These are phyloP conservation scores for Synchytrium microbalum DNA, from an alignment of 371 early-diverging fungal species.

Conservation along the genomic window DNA sequence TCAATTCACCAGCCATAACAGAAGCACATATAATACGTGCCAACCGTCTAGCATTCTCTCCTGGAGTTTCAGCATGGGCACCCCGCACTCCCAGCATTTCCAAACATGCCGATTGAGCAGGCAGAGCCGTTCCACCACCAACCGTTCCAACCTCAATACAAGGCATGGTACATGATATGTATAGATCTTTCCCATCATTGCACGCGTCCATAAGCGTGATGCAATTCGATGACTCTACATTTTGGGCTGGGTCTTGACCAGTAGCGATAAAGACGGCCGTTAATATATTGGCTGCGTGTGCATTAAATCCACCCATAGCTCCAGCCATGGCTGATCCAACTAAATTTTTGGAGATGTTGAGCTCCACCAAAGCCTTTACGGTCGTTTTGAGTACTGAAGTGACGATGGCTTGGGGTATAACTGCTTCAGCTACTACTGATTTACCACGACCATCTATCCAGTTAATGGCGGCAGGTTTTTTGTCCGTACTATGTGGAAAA, in stretches of 20 bases:
- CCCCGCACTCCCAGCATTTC: slow-evolving; percentile 87
- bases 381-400: slow-evolving; percentile 82
- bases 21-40: slow-evolving; percentile 86
- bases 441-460: slow-evolving; percentile 97
- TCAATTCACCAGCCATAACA: slow-evolving; percentile 96
- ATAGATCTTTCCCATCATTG: slow-evolving; percentile 66
- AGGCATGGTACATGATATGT: slow-evolving; percentile 91
- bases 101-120: slow-evolving; percentile 82
- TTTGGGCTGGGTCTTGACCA: slow-evolving; percentile 96
- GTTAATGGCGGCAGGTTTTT: slow-evolving; percentile 95
- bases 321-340: slow-evolving; percentile 95
- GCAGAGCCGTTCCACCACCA: slow-evolving; percentile 89
- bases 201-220: slow-evolving; percentile 90
- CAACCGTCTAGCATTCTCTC: slow-evolving; percentile 77
- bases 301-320: slow-evolving; percentile 90
- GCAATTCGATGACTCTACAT: slow-evolving; percentile 91
- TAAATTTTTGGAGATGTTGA: slow-evolving; percentile 85
- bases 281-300: slow-evolving; percentile 92
- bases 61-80: slow-evolving; percentile 73
- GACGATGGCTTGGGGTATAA: slow-evolving; percentile 73
- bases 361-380: slow-evolving; percentile 64
- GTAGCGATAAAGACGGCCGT: slow-evolving; percentile 93
- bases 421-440: slow-evolving; percentile 83
- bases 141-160: slow-evolving; percentile 93
- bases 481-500: slow-evolving; percentile 80